These are phyloP conservation scores for Emmonsiellopsis sp. DNA, from an alignment of 2,329 filamentous ascomycete genomes.

Conservation along the genomic window DNA sequence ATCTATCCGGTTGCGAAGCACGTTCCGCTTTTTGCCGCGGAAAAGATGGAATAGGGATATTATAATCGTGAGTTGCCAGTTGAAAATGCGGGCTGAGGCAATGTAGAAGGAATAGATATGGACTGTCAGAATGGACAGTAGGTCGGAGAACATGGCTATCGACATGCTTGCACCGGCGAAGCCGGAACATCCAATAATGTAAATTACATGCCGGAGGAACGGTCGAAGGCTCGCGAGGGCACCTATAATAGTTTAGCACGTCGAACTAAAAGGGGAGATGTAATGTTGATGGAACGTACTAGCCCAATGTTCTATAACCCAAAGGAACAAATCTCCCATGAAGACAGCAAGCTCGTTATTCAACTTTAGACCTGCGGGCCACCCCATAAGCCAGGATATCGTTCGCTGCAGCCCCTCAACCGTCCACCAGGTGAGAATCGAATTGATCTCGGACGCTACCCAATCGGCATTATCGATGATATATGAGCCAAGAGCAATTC, in stretches of 20 bases:
- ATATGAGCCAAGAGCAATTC: constrained; percentile 90
- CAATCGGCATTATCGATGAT: constrained; percentile 89
- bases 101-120: constrained; percentile 99
- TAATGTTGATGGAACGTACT: constrained; percentile 42
- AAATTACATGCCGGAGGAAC: constrained; percentile 74
- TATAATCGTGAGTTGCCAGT: constrained; percentile 97
- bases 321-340: constrained; percentile 87
- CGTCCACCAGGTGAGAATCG: constrained; percentile 69
- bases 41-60: constrained; percentile 98
- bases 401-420: constrained; percentile 80
- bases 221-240: constrained; percentile 72
- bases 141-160: constrained; percentile 87
- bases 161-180: constrained; percentile 97
- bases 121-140: constrained; percentile 81
- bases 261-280: background rate
- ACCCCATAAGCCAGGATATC: constrained; percentile 92
- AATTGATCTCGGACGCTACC: constrained; percentile 72
- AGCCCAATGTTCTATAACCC: constrained; percentile 98
- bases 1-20: constrained; percentile 93
- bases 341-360: constrained; percentile 93
- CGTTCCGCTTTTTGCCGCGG: constrained; percentile 94
- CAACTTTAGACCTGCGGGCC: constrained; percentile 88
- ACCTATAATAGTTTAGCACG: constrained; percentile 36
- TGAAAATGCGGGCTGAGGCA: constrained; percentile 90
- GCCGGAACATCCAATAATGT: constrained; percentile 86